Base-by-base conservation (phyloP, 371 early-diverging fungal species). In the Batkoa obscura region DNA sequence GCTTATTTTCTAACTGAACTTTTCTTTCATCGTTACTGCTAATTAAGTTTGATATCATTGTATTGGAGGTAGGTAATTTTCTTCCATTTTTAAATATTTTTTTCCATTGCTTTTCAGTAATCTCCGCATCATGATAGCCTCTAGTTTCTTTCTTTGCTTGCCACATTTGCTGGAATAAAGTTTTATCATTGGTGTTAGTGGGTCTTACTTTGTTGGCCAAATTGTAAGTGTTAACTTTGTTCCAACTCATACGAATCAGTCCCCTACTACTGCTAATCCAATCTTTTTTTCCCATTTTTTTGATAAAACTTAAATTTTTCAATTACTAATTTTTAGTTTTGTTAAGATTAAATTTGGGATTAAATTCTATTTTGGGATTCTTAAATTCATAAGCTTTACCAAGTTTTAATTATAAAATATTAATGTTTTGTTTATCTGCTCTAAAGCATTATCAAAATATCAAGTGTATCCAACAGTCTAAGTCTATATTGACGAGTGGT, bases 81-180 rank as follows among this genome's bases (percentile, higher is more conserved):
- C 78, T 71, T 59, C 77, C 70, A 33, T 23, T 9, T 8, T 3
- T 4, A 66, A 85, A 85, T 69, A 84, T 74, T 55, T 66, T 68
- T 46, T 79, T 71, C 71, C 81, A 87, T 69, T 88, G 88, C 43
- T 75, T 70, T 70, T 95, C 93, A 46, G 83, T 84, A 58, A 92
- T 76, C 65, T 75, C 74, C 60, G 80, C 67, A 48, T 86, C 88
- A 66, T 95, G 94, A 76, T 95, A 95, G 34, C 82, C 89, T 39
- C 94, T 80, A 30, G 91, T 83, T 52, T 90, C 89, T 60, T 83
- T 78, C 72, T 95, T 95, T 39, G 93, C 87, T 56, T 77, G 66
- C 93, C 93, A 95, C 64, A 83, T 81, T 67, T 92, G 90, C 68
- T 94, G 92, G 71, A 79, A 93, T 31, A 91, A 81, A 51, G 92